These are phyloP conservation scores for Aspergillus jensenii DNA, from an alignment of 2,329 filamentous ascomycete genomes.

Conservation along the genomic window DNA sequence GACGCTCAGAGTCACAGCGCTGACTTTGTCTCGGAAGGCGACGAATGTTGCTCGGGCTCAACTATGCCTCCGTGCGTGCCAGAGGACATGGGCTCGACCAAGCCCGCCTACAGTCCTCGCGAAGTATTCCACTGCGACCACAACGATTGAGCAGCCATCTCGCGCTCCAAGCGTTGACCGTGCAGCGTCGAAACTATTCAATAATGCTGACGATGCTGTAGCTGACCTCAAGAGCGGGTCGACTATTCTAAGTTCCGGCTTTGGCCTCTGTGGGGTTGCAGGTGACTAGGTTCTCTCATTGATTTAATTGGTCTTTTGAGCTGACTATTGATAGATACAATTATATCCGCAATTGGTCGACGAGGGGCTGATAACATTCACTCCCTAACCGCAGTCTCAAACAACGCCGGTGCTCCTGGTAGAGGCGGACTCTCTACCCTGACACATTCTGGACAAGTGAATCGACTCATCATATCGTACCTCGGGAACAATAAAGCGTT, in stretches of 20 bases:
- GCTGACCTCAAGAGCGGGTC: slow-evolving; percentile 69
- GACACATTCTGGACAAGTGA: slow-evolving; percentile 67
- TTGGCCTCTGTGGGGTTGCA: slow-evolving; percentile 77
- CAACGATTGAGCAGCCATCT: slow-evolving; percentile 13
- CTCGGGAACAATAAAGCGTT: slow-evolving; percentile 75
- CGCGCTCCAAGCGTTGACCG: slow-evolving; percentile 30
- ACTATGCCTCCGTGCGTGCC: slow-evolving; percentile 21
- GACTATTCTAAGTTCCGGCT: slow-evolving; percentile 73
- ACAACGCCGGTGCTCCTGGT: slow-evolving; percentile 73
- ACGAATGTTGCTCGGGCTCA: slow-evolving; percentile 22
- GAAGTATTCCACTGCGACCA: slow-evolving; percentile 25
- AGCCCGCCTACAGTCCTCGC: slow-evolving; percentile 4
- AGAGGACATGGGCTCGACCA: slow-evolving; percentile 14
- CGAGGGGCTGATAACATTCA: slow-evolving; percentile 56
- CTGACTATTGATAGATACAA: slow-evolving; percentile 55
- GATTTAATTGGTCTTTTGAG: neutral
- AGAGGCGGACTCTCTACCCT: slow-evolving; percentile 68
- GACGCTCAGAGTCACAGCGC: slow-evolving; percentile 23
- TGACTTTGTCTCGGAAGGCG: slow-evolving; percentile 26
- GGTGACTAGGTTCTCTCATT: slow-evolving; percentile 42
- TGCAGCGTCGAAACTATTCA: slow-evolving; percentile 38
- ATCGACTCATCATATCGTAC: slow-evolving; percentile 71
- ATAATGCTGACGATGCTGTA: slow-evolving; percentile 64
- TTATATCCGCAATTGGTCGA: slow-evolving; percentile 67
- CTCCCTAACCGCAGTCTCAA: slow-evolving; percentile 72